phyloP scores from a whole-genome alignment of 1,139 yeast species.

The Pichia terricola region DNA sequence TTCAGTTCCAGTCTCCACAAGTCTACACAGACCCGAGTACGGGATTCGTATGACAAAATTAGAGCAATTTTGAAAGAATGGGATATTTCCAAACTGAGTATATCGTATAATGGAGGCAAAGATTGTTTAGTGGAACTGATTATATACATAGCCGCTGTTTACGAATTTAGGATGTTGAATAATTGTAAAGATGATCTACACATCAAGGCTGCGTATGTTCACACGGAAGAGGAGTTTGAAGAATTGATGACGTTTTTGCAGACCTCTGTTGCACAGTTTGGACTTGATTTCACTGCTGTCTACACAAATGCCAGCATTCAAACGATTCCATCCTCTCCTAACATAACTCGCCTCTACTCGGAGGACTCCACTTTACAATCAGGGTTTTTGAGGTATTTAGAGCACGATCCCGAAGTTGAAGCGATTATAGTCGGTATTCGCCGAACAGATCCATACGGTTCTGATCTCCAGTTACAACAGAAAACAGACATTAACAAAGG shows the following conservation, averaged over 20 bases:
- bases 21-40: too few species aligned
- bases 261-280: slow-evolving; percentile 33
- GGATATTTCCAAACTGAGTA: slow-evolving; percentile 47
- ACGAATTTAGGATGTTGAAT: slow-evolving; percentile 22
- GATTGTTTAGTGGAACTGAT: slow-evolving; percentile 81
- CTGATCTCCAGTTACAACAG: slow-evolving; percentile 43
- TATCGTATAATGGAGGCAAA: slow-evolving; percentile 85
- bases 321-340: not conserved
- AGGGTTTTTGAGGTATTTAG: slow-evolving; percentile 56
- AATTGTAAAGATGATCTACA: slow-evolving; percentile 4
- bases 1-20: slow-evolving; percentile 1
- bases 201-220: slow-evolving; percentile 57
- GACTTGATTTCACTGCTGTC: slow-evolving; percentile 31
- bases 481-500: slow-evolving; percentile 76
- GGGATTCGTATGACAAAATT: slow-evolving; percentile 5
- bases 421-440: slow-evolving; percentile 78
- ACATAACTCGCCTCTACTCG: slow-evolving; percentile 12
- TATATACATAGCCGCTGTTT: slow-evolving; percentile 51
- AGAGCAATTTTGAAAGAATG: slow-evolving; percentile 25
- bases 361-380: slow-evolving; percentile 43
- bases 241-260: slow-evolving; percentile 48
- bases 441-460: slow-evolving; percentile 71
- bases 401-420: slow-evolving; percentile 36
- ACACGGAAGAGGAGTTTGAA: slow-evolving; percentile 57
- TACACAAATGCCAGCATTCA: slow-evolving; percentile 4